Conservation (phyloP, 1,139 yeast genomes). For the Blastobotrys elegans region DNA sequence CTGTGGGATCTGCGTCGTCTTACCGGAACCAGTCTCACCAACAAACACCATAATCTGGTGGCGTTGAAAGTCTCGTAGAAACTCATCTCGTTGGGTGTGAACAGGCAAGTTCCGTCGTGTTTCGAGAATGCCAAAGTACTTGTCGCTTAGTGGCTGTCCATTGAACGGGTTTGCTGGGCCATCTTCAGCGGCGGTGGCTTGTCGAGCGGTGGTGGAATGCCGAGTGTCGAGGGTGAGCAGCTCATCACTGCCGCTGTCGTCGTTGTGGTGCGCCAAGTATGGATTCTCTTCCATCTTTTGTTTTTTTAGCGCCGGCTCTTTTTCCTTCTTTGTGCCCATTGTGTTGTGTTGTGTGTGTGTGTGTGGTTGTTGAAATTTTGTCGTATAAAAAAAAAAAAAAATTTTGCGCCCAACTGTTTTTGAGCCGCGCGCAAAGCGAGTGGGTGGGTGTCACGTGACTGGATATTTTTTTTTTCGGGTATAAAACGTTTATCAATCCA, state of each 20-base stretch:
- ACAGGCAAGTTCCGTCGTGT: constrained; percentile 87
- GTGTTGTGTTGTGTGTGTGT: no score
- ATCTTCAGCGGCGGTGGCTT: constrained; percentile 61
- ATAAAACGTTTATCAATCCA: no score
- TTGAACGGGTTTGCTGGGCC: constrained; percentile 74
- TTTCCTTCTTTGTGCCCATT: constrained; percentile 3
- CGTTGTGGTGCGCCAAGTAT: constrained; percentile 29
- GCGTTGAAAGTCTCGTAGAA: constrained; percentile 71
- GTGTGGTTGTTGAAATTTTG: background rate
- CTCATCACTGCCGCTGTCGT: constrained; percentile 7
- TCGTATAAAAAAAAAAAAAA: no score
- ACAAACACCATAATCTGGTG: constrained; percentile 97
- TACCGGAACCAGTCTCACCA: constrained; percentile 98
- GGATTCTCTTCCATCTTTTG: constrained; percentile 22
- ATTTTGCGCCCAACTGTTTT: background rate
- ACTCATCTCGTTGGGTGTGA: constrained; percentile 88
- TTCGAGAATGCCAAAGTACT: constrained; percentile 72
- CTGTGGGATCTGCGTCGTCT: constrained; percentile 95
- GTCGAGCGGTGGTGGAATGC: constrained; percentile 67
- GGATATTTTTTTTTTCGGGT: no score
- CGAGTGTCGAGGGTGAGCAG: constrained; percentile 26
- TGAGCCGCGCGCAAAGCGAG: background rate
- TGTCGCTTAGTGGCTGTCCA: constrained; percentile 52
- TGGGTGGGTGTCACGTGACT: background rate
- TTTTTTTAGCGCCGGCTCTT: constrained; percentile 3